Evolutionary conservation across 2,329 filamentous ascomycete species (phyloP).

Genomic region (Arthrobotrys pseudoclavata): DNA sequence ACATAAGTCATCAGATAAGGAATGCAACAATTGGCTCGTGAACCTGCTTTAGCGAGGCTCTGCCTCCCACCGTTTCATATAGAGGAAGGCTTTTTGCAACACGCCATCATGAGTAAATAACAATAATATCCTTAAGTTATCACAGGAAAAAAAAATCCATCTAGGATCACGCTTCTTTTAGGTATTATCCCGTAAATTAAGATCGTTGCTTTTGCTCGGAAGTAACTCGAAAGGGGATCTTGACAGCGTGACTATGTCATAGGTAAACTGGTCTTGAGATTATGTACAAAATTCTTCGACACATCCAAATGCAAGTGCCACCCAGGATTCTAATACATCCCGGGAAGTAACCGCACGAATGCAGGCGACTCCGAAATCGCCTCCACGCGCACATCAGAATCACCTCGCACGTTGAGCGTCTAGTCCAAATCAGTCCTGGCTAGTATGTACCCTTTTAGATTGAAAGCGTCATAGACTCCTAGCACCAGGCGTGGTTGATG

Average conservation of each 20-base stretch:
- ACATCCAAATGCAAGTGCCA: constrained; percentile 23
- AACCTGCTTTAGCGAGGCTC: constrained; percentile 58
- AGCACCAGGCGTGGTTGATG: constrained; percentile 17
- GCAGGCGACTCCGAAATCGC: constrained; percentile 58
- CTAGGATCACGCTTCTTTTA: constrained; percentile 30
- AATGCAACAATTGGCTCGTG: constrained; percentile 57
- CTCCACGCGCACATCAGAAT: constrained; percentile 33
- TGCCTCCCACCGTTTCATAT: constrained; percentile 52
- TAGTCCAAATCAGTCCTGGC: constrained; percentile 35
- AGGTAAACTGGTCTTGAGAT: neutral
- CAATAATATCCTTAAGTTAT: constrained; percentile 52
- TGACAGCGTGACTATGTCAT: constrained; percentile 42
- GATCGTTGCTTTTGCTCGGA: constrained; percentile 50
- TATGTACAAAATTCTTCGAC: constrained; percentile 33
- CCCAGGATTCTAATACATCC: constrained; percentile 27
- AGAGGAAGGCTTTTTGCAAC: constrained; percentile 45
- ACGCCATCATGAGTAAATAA: constrained; percentile 59
- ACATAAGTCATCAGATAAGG: constrained; percentile 49
- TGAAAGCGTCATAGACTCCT: constrained; percentile 43
- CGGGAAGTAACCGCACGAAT: constrained; percentile 44
- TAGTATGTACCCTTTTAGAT: constrained; percentile 22
- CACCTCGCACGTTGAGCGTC: constrained; percentile 26
- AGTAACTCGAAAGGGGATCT: constrained; percentile 43
- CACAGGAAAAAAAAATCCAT: constrained; percentile 46
- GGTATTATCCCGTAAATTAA: constrained; percentile 50